Evolutionary conservation across 2,329 filamentous ascomycete species (phyloP).

Genomic region (Claviceps monticola): DNA sequence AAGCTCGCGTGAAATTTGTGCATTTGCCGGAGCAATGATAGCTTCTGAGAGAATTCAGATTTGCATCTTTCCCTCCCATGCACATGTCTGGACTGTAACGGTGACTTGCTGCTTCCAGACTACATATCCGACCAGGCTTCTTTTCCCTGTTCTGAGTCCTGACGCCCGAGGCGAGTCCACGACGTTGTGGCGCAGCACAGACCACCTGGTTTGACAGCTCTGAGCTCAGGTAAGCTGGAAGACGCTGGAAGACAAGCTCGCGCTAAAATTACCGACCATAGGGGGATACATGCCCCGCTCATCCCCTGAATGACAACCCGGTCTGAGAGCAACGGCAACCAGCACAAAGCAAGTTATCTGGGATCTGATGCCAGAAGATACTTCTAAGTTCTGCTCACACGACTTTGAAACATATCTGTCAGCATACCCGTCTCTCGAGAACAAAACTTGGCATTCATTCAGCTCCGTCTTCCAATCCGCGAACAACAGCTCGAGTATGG

Average conservation of each 20-base stretch:
- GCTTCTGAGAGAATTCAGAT: too few relatives aligned
- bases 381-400: too few relatives aligned
- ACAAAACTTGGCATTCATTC: background rate
- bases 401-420: too few relatives aligned
- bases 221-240: too few relatives aligned
- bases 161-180: background rate
- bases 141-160: background rate
- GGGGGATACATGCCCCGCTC: background rate
- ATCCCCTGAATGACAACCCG: background rate
- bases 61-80: too few relatives aligned
- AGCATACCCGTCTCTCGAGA: background rate
- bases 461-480: background rate
- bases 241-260: background rate
- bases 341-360: background rate
- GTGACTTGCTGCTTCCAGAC: background rate
- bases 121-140: background rate
- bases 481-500: background rate
- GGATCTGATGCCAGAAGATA: background rate
- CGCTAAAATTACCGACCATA: background rate
- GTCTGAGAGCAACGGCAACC: background rate
- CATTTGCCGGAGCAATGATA: too few relatives aligned
- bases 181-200: background rate
- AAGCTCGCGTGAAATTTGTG: too few relatives aligned
- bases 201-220: too few relatives aligned
- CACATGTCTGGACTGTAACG: background rate